Base-by-base conservation (phyloP, 2,329 filamentous ascomycete species). In the Trichoderma semiorbis region DNA sequence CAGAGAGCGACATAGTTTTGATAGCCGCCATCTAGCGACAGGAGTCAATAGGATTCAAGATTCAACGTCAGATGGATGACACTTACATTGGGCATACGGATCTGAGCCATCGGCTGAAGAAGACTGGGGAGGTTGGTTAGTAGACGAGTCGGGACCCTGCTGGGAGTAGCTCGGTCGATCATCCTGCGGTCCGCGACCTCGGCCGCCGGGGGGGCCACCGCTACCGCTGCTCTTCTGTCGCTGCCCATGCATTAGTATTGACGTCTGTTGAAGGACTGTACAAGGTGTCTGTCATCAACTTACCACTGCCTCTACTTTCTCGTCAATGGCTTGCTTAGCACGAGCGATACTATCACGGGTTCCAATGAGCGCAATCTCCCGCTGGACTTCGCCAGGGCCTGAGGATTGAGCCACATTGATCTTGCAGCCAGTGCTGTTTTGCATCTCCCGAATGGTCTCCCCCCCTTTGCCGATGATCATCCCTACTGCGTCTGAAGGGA, bases 381-480 rank as follows among this genome's bases (percentile, higher is more conserved):
- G 91, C 80, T 96, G 91, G 72, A 90, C 88, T 78, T 97, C 94
- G 75, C 89, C 88, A 64, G 92, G 91, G 18, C 92, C 92, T 43
- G 90, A 91, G 8, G 93, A 91, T 77, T 93, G 93, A 36, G 93
- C 93, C 30, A 97, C 94, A 77, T 97, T 97, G 85, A 97, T 97
- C 84, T 97, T 97, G 87, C 95, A 97, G 60, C 93, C 92, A 6
- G 93, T 96, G 36, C 85, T 88, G 78, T 90, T 92, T 81, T 97
- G 94, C 91, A 97, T 97, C 76, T 97, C 93, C 75, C 95, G 94
- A 79, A 97, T 97, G 0, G 94, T 97, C 83, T 97, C 94, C 75
- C 94, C 94, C 71, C 93, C 93, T 85, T 97, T 97, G 75, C 95
- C 94, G 73, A 97, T 97, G 75, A 97, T 97, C 94, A 97, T 97